Evolutionary conservation across 176 grass and related monocot species (phyloP), one percentile per base, ranked within the genome.

Genomic region (Poa pratensis): DNA sequence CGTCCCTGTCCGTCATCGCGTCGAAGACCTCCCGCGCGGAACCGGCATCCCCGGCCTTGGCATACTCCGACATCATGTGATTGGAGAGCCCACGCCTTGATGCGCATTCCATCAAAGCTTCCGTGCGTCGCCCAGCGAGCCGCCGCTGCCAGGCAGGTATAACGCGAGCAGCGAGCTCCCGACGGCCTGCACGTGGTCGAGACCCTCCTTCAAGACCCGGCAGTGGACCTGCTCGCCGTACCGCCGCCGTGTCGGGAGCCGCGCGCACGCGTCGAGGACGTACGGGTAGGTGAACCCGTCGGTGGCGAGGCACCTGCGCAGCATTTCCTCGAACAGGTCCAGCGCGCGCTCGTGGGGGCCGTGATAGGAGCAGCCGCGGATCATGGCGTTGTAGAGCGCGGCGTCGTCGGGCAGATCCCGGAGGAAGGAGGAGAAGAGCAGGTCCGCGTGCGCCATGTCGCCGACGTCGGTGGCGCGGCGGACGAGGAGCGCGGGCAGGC

Each of bases 371-470:
- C 54, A 49, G 0, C 82, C 88, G 3, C 88, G 71, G 18, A 93
- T 90, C 82, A 93, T 82, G 78, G 82, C 67, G 65, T 93, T 93
- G 71, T 79, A 75, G 49, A 92, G 91, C 16, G 80, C 73, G 50
- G 82, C 85, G 14, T 69, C 69, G 9, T 72, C 73, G 15, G 32
- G 64, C 64, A 8, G 30, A 3, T n/a, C n/a, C 9, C 35, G 66
- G 66, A 69, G 64, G 46, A 73, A 43, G 4, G 28, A 78, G 18
- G 81, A 85, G 85, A 93, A 93, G 66, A 90, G 78, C 5, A 57
- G 6, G 40, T 82, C 85, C 24, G 85, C 91, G 65, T 87, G 83
- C 70, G 59, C 55, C 84, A 82, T 89, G 76, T 78, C 51, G 4
- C 71, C 57, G 15, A 85, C 22, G 77, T 92, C 87, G 34, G 87